These are phyloP conservation scores for Globisporangium spinosum DNA, from an alignment of 352 stramenopile genomes.

Conservation along the genomic window DNA sequence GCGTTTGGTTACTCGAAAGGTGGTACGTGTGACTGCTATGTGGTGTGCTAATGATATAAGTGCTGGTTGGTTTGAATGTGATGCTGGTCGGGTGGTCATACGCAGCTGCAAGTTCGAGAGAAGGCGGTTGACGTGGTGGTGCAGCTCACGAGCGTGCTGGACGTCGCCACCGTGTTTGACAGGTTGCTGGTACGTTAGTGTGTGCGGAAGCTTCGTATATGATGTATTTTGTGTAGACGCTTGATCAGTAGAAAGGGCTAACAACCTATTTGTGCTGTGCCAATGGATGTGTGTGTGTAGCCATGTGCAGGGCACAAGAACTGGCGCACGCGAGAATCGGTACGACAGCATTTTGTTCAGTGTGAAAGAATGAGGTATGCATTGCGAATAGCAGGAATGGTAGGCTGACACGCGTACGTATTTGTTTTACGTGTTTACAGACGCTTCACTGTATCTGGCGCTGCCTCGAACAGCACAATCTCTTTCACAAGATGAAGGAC, in stretches of 20 bases:
- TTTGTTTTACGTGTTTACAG: constrained; percentile 16
- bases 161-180: constrained; percentile 56
- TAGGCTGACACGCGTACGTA: not conserved
- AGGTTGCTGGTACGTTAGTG: constrained; percentile 32
- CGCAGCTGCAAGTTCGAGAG: constrained; percentile 47
- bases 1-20: not conserved
- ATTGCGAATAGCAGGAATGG: not conserved
- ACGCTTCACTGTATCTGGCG: constrained; percentile 65
- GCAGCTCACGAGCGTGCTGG: constrained; percentile 56
- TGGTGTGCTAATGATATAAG: constrained; percentile 5
- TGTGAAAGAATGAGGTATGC: not conserved
- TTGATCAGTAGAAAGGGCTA: not conserved
- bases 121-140: constrained; percentile 76
- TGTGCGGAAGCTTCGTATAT: constrained; percentile 11
- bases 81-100: not conserved
- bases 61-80: not conserved
- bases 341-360: constrained; percentile 18
- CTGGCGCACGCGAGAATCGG: constrained; percentile 79
- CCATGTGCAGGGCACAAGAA: constrained; percentile 72
- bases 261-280: not conserved
- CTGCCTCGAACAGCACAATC: constrained; percentile 47
- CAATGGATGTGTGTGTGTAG: constrained; percentile 9
- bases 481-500: constrained; percentile 48
- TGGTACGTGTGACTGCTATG: not conserved
- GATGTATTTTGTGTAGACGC: not conserved